Percentiles rank a stretch among this genome's conserved stretches.
These are phyloP conservation scores for Vitis rupestris DNA, from an alignment of 164 flowering plant species.

Conservation along the genomic window DNA sequence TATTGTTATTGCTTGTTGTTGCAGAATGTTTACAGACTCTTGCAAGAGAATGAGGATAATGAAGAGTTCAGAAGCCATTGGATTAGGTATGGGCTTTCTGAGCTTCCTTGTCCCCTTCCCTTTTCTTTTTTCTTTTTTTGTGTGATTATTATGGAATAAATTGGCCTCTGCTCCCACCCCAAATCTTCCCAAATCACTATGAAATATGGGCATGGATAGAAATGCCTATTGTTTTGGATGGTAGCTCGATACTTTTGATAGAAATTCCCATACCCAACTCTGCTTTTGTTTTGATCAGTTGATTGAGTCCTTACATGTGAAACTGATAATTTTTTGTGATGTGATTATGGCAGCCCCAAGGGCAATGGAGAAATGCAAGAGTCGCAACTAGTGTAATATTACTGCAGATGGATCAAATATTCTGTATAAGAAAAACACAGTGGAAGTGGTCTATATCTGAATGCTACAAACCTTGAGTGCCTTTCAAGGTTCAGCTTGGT, in stretches of 20 bases:
- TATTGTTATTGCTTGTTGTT: slow-evolving; percentile 15
- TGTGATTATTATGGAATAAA: too few relatives aligned
- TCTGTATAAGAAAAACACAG: neutral
- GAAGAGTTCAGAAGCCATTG: slow-evolving; percentile 81
- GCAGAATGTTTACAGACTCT: slow-evolving; percentile 71
- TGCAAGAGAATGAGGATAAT: slow-evolving; percentile 70
- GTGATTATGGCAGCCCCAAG: slow-evolving; percentile 56
- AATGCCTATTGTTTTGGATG: too few relatives aligned
- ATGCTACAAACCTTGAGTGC: neutral
- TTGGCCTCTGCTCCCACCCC: too few relatives aligned
- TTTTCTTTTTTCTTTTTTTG: too few relatives aligned
- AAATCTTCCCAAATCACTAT: neutral
- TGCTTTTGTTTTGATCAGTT: too few relatives aligned
- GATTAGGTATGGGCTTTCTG: slow-evolving; percentile 46
- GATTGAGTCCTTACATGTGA: neutral
- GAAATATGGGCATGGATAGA: neutral
- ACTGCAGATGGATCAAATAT: slow-evolving; percentile 3
- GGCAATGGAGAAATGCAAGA: slow-evolving; percentile 70
- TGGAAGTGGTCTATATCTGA: neutral
- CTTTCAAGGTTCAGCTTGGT: neutral
- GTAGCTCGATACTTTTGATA: too few relatives aligned
- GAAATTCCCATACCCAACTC: too few relatives aligned
- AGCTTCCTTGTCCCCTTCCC: too few relatives aligned
- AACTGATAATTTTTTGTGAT: neutral
- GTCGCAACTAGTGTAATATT: slow-evolving; percentile 31